These are phyloP conservation scores for Boletales sp. DNA, from an alignment of 768 basidiomycete species.

Conservation along the genomic window DNA sequence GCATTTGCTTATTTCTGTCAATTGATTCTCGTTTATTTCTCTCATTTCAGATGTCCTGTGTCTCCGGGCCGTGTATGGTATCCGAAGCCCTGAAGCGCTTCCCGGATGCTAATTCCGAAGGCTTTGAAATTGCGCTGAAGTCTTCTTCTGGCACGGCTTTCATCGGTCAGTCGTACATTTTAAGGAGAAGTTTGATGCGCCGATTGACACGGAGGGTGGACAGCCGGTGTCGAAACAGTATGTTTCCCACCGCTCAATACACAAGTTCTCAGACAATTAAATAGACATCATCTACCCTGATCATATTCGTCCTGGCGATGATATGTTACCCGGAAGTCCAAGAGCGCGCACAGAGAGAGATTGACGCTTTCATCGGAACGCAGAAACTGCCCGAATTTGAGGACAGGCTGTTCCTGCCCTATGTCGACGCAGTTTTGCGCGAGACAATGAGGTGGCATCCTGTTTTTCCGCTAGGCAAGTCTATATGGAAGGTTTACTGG, in stretches of 20 bases:
- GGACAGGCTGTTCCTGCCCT: conserved; percentile 29
- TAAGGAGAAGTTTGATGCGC: background rate
- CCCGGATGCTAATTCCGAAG: conserved; percentile 11
- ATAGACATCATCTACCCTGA: conserved; percentile 32
- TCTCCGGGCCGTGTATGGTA: conserved; percentile 27
- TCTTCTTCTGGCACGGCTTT: conserved; percentile 31
- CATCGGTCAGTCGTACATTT: conserved; percentile 20
- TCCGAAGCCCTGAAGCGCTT: conserved; percentile 27
- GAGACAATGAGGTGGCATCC: conserved; percentile 34
- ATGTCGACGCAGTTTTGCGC: conserved; percentile 32
- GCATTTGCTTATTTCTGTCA: background rate
- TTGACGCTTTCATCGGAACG: conserved; percentile 29
- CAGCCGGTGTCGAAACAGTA: conserved; percentile 31
- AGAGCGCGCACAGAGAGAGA: conserved; percentile 31
- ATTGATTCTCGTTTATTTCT: background rate
- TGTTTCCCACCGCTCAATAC: background rate
- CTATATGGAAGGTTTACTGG: background rate
- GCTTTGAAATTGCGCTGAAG: conserved; percentile 28
- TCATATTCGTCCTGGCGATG: conserved; percentile 34
- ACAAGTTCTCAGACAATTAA: conserved; percentile 1
- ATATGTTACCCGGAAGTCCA: conserved; percentile 33
- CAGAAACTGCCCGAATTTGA: conserved; percentile 24
- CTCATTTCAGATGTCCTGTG: conserved; percentile 13
- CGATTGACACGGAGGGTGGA: conserved; percentile 4
- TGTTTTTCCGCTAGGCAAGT: conserved; percentile 29